Conservation (phyloP, 2,329 filamentous ascomycete species). For the Botrytis sinoallii region DNA sequence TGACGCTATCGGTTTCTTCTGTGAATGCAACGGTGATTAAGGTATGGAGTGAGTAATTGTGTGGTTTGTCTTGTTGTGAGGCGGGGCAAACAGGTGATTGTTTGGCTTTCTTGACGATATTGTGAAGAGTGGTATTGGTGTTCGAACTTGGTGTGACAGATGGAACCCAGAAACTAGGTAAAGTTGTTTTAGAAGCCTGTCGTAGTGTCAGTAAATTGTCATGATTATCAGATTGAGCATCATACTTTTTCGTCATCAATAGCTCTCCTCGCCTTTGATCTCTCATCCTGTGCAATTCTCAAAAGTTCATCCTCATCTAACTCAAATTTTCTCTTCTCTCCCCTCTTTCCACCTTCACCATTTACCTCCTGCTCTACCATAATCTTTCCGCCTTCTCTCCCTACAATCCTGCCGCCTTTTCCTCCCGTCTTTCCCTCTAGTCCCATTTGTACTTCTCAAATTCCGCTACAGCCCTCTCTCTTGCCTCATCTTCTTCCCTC, state of each 20-base stretch:
- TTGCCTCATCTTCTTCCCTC: slow-evolving; percentile 65
- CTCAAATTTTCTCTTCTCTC: slow-evolving; percentile 72
- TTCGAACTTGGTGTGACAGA: slow-evolving; percentile 71
- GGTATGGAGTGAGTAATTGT: slow-evolving; percentile 73
- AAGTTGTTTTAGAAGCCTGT: slow-evolving; percentile 56
- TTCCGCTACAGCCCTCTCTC: slow-evolving; percentile 67
- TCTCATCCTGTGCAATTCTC: slow-evolving; percentile 67
- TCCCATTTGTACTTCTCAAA: slow-evolving; percentile 84
- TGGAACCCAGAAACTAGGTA: slow-evolving; percentile 93
- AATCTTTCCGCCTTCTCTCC: slow-evolving; percentile 44
- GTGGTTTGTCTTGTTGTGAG: slow-evolving; percentile 61
- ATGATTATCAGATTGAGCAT: background rate
- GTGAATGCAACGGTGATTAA: slow-evolving; percentile 76
- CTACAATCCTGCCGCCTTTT: slow-evolving; percentile 40
- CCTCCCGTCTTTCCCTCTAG: slow-evolving; percentile 41
- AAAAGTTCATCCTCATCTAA: slow-evolving; percentile 74
- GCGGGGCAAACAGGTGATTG: slow-evolving; percentile 72
- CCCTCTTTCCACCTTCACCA: slow-evolving; percentile 36
- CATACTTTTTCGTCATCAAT: slow-evolving; percentile 69
- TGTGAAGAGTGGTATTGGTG: slow-evolving; percentile 53
- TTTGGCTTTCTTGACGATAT: slow-evolving; percentile 61
- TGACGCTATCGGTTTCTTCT: slow-evolving; percentile 57
- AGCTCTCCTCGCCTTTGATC: slow-evolving; percentile 64
- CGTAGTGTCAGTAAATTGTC: slow-evolving; percentile 9
- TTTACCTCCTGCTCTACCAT: slow-evolving; percentile 41